Conservation (phyloP, 2,329 filamentous ascomycete species). For the Apiospora phragmitis region DNA sequence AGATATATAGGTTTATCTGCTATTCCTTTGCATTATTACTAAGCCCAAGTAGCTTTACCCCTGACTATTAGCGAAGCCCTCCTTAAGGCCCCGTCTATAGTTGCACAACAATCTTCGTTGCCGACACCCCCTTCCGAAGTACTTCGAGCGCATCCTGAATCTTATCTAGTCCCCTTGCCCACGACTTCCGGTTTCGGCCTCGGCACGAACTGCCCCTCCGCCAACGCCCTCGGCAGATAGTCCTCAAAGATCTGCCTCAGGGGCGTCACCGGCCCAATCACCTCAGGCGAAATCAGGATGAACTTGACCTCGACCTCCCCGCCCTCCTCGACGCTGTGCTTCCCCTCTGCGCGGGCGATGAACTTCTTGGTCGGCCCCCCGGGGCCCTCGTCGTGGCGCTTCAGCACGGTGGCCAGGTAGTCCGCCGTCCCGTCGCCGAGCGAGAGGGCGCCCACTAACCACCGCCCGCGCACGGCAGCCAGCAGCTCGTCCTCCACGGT, state of each 20-base stretch:
- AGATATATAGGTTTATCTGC: neutral
- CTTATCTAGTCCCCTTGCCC: constrained; percentile 42
- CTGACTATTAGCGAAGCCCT: neutral
- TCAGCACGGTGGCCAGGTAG: neutral
- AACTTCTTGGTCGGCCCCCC: neutral
- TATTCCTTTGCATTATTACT: neutral
- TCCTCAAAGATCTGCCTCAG: constrained; percentile 36
- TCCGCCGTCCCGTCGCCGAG: neutral
- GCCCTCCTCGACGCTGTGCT: constrained; percentile 1
- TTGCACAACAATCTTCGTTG: constrained; percentile 42
- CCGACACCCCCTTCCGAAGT: constrained; percentile 39
- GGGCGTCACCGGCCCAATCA: constrained; percentile 28
- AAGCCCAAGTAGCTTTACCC: neutral
- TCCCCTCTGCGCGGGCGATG: neutral
- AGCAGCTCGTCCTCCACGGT: neutral
- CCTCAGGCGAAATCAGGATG: constrained; percentile 27
- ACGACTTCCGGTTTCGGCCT: constrained; percentile 40
- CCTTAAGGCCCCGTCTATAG: neutral
- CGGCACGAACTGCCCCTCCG: constrained; percentile 33
- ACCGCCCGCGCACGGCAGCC: neutral
- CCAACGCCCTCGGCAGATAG: constrained; percentile 40
- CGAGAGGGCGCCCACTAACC: neutral
- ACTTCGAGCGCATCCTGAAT: constrained; percentile 42
- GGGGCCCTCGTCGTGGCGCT: neutral
- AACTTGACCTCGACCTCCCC: constrained; percentile 28